Conservation (phyloP, 306 rosid species). For the Coriaria nepalensis region DNA sequence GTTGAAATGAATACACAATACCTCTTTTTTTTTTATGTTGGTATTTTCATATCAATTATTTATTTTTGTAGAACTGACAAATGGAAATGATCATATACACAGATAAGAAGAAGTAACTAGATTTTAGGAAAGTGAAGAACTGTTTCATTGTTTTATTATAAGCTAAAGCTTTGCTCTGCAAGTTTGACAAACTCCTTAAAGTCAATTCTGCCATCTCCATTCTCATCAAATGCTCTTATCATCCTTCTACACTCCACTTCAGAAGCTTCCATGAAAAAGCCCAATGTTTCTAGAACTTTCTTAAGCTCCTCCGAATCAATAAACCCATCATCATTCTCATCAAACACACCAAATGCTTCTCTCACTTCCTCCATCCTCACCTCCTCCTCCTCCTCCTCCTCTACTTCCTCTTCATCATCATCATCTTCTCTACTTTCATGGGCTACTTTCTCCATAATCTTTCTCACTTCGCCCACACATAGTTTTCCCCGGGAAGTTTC, state of each 20-base stretch:
- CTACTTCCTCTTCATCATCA: constrained; percentile 21
- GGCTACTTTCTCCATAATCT: constrained; percentile 14
- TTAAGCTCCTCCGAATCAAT: constrained; percentile 34
- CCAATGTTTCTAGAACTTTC: constrained; percentile 22
- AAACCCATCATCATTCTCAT: constrained; percentile 39
- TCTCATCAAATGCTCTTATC: constrained; percentile 25
- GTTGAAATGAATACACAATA: too few species aligned
- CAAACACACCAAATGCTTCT: constrained; percentile 36
- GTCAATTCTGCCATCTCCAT: constrained; percentile 37
- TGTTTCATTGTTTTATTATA: too few species aligned
- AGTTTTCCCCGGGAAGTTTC: background rate
- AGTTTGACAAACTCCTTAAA: constrained; percentile 31
- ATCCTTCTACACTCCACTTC: constrained; percentile 25
- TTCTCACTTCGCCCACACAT: constrained; percentile 13
- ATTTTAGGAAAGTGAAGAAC: too few species aligned
- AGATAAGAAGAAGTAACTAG: too few species aligned
- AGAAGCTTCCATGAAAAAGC: constrained; percentile 17
- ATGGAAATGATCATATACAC: too few species aligned
- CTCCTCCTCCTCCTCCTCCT: constrained; percentile 24
- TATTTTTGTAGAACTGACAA: too few species aligned
- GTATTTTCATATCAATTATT: too few species aligned
- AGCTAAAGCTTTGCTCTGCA: constrained; percentile 21
- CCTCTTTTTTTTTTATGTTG: too few species aligned
- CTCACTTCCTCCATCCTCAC: constrained; percentile 28
- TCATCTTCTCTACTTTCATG: constrained; percentile 6